phyloP scores from a whole-genome alignment of 2,329 filamentous ascomycete genomes.

The Cladophialophora yegresii region DNA sequence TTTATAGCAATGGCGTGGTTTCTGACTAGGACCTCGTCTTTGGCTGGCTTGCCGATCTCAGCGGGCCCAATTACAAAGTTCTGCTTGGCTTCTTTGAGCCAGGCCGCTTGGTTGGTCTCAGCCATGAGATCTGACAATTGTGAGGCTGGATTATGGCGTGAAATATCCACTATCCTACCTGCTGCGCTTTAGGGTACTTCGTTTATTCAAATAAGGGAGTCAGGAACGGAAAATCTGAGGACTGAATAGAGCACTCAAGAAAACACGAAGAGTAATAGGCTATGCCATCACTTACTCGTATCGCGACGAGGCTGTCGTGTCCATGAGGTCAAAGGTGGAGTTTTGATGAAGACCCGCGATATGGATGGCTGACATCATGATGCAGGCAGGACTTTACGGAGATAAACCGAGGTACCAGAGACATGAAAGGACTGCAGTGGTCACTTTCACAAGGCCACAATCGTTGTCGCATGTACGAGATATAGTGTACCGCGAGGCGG shows the following conservation, averaged over 20 bases:
- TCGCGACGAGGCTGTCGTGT: background rate
- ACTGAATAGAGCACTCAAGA: background rate
- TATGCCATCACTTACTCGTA: background rate
- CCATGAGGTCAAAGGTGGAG: background rate
- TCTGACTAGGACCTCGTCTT: constrained; percentile 35
- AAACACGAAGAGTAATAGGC: background rate
- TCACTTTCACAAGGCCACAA: background rate
- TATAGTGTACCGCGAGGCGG: no score
- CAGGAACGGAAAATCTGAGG: background rate
- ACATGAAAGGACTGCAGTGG: background rate
- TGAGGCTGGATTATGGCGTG: background rate
- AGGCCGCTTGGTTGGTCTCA: constrained; percentile 34
- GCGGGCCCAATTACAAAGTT: constrained; percentile 33
- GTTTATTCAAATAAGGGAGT: background rate
- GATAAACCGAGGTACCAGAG: background rate
- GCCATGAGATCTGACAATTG: background rate
- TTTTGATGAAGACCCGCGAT: background rate
- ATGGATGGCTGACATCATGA: background rate
- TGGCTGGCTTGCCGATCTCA: constrained; percentile 26
- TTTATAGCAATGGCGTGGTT: constrained; percentile 39
- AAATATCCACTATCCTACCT: background rate
- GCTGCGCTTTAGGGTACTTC: background rate
- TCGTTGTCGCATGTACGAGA: background rate
- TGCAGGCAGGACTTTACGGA: background rate
- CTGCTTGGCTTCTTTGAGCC: constrained; percentile 28